These are phyloP conservation scores for Pseudogymnoascus sp. DNA, from an alignment of 2,329 filamentous ascomycete genomes.

Conservation along the genomic window DNA sequence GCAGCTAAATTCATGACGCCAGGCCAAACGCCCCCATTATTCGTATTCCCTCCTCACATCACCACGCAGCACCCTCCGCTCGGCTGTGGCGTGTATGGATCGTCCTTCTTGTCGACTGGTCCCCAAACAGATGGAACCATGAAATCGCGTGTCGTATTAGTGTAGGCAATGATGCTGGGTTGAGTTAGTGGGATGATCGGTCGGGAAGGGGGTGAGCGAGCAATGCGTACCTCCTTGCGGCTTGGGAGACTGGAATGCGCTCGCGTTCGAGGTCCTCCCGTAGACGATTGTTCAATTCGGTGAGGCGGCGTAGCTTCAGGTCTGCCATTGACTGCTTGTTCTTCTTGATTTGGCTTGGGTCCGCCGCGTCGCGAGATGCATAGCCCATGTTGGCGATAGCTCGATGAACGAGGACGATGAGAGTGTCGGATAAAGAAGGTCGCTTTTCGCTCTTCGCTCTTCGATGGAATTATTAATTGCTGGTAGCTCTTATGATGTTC, in stretches of 20 bases:
- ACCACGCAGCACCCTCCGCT: conserved; percentile 87
- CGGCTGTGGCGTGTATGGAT: conserved; percentile 96
- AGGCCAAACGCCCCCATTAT: background rate
- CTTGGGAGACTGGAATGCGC: conserved; percentile 90
- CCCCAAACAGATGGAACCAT: conserved; percentile 99
- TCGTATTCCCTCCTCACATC: conserved; percentile 53
- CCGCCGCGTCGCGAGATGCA: conserved; percentile 58
- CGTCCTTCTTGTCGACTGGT: conserved; percentile 84
- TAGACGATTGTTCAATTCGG: conserved; percentile 91
- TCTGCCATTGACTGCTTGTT: conserved; percentile 99
- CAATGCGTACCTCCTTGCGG: conserved; percentile 66
- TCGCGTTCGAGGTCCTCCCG: conserved; percentile 94
- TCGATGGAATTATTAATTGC: background rate
- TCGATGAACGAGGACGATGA: background rate
- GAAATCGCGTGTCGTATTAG: conserved; percentile 95
- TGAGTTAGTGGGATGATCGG: conserved; percentile 8
- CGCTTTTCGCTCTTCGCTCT: background rate
- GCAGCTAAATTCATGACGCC: conserved; percentile 1
- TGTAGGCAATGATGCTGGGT: conserved; percentile 88
- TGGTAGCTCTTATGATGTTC: background rate
- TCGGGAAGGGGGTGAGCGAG: conserved; percentile 9
- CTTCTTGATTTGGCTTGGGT: conserved; percentile 66
- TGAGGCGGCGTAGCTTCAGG: conserved; percentile 90
- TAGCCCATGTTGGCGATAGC: conserved; percentile 33
- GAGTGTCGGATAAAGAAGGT: background rate